Base-by-base conservation (phyloP, 2,329 filamentous ascomycete species). In the Colletotrichum cordylinicola region DNA sequence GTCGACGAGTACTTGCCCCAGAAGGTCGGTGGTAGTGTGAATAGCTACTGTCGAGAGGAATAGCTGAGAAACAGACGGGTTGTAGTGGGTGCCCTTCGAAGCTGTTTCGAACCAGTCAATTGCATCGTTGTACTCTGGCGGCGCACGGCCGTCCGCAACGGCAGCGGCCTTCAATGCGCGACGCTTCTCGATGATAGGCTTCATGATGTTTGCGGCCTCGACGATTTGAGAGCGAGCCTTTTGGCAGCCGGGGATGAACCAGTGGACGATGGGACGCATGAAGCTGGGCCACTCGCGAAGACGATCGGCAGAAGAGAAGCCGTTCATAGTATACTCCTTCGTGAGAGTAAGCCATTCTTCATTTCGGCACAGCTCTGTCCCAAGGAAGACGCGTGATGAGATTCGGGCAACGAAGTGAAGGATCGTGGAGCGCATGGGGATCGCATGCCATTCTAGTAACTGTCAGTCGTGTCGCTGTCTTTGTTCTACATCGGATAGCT, bases 1-100 rank as follows among this genome's bases (percentile, higher is more conserved):
- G 55, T 88, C 85, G 48, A 83, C 82, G 43, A 89, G 76, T 2
- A 83, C 79, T 21, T 86, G 83, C 6, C 81, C 81, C 1, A 84
- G 18, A 2, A 82, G 71, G 55, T 86, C 83, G 2, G 84, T 83
- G 0, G 87, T 87, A 6, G 85, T 87, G 78, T 88, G 86, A 21
- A 88, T 86, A 8, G 86, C 85, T 2, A 83, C 85, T 37, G 95
- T 94, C 56, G 94, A 91, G 0, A 97, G 96, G 8, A 98, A 90
- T 33, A 95, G 88, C 82, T 98, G 95, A 37, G 94, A 95, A 13
- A 83, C 84, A 24, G 93, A 87, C 0, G 89, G 85, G 82, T 96
- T 90, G 82, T 95, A 96, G 10, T 85, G 93, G 67, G 88, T 88
- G 27, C 91, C 88, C 86, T 82, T 82, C 6, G 84, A 80, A 9